These are phyloP conservation scores for Arachis monticola DNA, from an alignment of 331 rosid genomes.

Conservation along the genomic window DNA sequence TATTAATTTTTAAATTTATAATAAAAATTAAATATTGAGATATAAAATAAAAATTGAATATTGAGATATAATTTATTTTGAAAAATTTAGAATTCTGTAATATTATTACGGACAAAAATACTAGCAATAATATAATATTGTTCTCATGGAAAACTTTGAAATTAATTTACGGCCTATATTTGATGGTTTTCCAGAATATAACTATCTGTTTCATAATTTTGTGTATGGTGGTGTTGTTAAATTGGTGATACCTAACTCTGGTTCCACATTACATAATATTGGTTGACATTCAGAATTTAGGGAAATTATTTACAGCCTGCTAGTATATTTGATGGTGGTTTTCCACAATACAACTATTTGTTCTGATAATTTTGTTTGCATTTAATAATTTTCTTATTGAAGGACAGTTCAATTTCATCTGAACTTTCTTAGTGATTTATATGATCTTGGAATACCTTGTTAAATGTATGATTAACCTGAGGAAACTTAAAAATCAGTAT, in stretches of 20 bases:
- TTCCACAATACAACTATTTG: too few relatives aligned
- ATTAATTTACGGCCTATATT: slow-evolving; percentile 6
- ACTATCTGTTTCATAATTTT: background rate
- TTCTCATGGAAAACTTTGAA: slow-evolving; percentile 2
- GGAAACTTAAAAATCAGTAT: too few relatives aligned
- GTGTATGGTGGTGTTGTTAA: background rate
- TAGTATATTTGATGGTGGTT: too few relatives aligned
- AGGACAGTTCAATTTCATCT: background rate
- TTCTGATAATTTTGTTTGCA: background rate
- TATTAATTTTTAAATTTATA: too few relatives aligned
- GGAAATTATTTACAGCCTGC: too few relatives aligned
- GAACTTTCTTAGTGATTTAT: background rate
- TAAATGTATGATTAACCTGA: background rate
- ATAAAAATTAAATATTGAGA: too few relatives aligned
- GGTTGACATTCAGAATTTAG: background rate
- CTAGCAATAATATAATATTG: too few relatives aligned
- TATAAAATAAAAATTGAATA: too few relatives aligned
- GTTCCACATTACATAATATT: too few relatives aligned
- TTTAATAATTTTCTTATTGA: background rate
- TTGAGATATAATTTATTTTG: too few relatives aligned
- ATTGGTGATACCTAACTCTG: background rate
- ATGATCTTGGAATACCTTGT: background rate
- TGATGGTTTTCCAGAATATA: slow-evolving; percentile 7
- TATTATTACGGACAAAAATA: too few relatives aligned
- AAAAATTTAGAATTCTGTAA: too few relatives aligned